Base-by-base conservation (phyloP, 2,329 filamentous ascomycete genomes). In the Aspergillus pseudoterreus region DNA sequence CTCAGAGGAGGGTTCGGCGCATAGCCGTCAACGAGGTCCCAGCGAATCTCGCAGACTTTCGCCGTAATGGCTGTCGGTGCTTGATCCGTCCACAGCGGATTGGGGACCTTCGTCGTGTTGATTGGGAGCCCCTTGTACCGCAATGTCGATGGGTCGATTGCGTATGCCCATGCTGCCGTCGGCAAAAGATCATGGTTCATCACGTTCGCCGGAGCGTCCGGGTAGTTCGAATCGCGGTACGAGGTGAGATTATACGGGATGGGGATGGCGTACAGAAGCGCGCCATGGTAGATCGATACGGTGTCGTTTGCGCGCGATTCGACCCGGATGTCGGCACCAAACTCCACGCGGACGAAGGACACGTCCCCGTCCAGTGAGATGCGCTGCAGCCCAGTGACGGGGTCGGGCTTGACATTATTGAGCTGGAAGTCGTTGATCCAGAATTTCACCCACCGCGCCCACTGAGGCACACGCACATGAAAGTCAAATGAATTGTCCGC, bases 381-480 rank as follows among this genome's bases (percentile, higher is more conserved):
- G 1, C 39, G 6, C 39, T 21, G 39, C 39, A 42, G 19, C 4
- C 39, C 53, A 32, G 65, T 46, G 33, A 61, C 52, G 17, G 63
- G 53, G 27, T 56, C 39, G 4, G 39, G 39, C 17, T 42, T n/a
- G 17, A 42, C 19, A 22, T 42, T n/a, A 14, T 42, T 17, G 15
- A 42, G 19, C 19, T 22, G 15, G 19, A 22, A n/a, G 5, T 42
- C 39, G 12, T 42, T 42, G 14, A 42, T 22, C 14, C n/a, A 42
- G 17, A 21, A 57, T 14, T 61, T 57, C 27, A 52, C 57, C n/a
- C 54, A 48, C 15, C 64, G 58, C 3, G 68, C 65, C 77, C 77
- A 79, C 8, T 51, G 50, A 2, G 77, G 77, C n/a, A 79, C 69
- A 15, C 77, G 70, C 44, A 80, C 61, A 50, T 72, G 68, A 51